Base-by-base conservation (phyloP, 2,329 filamentous ascomycete genomes). In the Fusarium siculi region DNA sequence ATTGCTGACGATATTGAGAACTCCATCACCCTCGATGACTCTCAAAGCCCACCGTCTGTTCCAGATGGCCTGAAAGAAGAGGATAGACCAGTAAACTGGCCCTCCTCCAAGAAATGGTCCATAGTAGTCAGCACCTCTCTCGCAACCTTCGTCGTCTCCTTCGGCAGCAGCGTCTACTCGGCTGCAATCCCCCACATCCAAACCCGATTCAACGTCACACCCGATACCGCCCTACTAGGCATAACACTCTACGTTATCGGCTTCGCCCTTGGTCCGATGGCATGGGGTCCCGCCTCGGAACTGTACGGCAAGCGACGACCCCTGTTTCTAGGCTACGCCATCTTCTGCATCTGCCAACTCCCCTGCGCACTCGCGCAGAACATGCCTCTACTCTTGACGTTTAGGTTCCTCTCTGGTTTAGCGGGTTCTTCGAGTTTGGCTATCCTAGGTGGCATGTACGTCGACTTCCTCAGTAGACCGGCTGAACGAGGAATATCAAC, bases 251-350 rank as follows among this genome's bases (percentile, higher is more conserved):
- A 64, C 12, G 39, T 70, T 4, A 15, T 69, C 15, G 67, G 67
- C 8, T 69, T 69, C 76, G 93, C 92, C 74, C 82, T 95, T 55
- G 93, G 69, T 10, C 93, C 93, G 3, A 91, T 95, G 88, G 85
- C 86, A 1, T 95, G 94, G 77, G 93, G 93, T 9, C 93, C 93
- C 6, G 53, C 39, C 2, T 56, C 53, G 11, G 53, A 56, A 23
- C 28, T 56, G 0, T 56, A 56, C n/a, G 53, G 53, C 30, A 56
- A 56, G 12, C 30, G 21, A 25, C 39, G 28, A 21, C 53, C 53
- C 28, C n/a, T 56, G 37, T 34, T 43, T 10, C 28, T 44, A 1
- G 53, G 53, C 5, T 56, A 56, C 5, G 12, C 30, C 14, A 7
- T 56, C 9, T 56, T 56, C 4, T 56, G 53, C 12, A 25, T 44